Evolutionary conservation across 2,329 filamentous ascomycete species (phyloP).

Genomic region (Pestalotiopsis sp.): DNA sequence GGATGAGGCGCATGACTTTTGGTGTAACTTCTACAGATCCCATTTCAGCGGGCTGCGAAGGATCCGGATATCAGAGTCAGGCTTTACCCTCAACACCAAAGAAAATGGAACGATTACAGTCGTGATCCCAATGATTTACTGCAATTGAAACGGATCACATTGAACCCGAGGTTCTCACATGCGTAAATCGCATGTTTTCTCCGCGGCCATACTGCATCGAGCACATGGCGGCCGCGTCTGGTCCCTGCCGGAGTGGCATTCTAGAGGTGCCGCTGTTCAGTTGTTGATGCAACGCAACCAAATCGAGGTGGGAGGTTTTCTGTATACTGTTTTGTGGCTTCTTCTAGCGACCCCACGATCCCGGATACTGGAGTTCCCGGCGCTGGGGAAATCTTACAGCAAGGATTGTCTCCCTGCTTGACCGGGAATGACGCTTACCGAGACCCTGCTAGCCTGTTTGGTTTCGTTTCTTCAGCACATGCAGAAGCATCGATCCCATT

Average conservation of each 20-base stretch:
- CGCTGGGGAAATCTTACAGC: neutral
- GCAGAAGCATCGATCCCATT: neutral
- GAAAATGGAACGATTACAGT: neutral
- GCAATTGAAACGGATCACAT: neutral
- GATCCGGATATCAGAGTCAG: neutral
- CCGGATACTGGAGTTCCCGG: neutral
- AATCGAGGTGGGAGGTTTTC: neutral
- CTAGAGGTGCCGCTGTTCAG: neutral
- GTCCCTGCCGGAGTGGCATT: neutral
- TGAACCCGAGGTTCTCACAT: neutral
- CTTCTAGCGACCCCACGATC: neutral
- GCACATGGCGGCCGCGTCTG: neutral
- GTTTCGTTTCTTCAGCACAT: neutral
- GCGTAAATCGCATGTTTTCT: neutral
- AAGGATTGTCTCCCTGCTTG: neutral
- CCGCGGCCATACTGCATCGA: neutral
- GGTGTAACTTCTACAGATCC: neutral
- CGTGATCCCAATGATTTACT: neutral
- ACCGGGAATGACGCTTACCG: neutral
- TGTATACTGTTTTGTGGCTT: neutral
- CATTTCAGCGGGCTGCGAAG: neutral
- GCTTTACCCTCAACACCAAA: neutral
- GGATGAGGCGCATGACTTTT: neutral
- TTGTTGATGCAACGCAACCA: neutral
- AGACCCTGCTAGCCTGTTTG: neutral